phyloP scores from a whole-genome alignment of 177 flowering plant genomes.

The Vitis hybrid region DNA sequence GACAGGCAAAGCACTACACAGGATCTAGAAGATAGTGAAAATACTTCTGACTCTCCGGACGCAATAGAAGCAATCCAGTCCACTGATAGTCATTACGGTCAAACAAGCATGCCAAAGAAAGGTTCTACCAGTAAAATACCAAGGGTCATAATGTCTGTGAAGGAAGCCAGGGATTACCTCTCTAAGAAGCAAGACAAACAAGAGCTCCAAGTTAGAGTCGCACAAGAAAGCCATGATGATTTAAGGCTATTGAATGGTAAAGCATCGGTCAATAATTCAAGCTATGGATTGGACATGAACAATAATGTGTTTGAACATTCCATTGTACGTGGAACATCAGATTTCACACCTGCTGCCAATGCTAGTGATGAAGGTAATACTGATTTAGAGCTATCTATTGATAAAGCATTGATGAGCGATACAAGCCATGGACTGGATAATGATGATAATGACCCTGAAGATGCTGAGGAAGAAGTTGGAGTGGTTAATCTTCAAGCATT shows the following conservation, averaged over 20 bases:
- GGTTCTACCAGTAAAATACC: constrained; percentile 31
- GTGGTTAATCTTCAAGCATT: constrained; percentile 3
- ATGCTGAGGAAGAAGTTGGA: constrained; percentile 12
- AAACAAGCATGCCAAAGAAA: constrained; percentile 12
- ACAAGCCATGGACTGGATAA: no score
- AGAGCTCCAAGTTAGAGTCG: constrained; percentile 17
- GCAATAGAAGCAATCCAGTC: constrained; percentile 18
- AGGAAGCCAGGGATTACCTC: constrained; percentile 81
- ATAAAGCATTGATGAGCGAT: no score
- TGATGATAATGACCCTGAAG: constrained; percentile 10
- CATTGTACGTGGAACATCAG: constrained; percentile 14
- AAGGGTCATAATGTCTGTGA: constrained; percentile 62
- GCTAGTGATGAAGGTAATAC: constrained; percentile 14
- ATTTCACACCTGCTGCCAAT: constrained; percentile 15
- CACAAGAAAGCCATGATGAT: constrained; percentile 11
- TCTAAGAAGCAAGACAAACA: constrained; percentile 33
- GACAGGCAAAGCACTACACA: neutral
- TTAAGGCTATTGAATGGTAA: constrained; percentile 10
- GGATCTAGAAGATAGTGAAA: constrained; percentile 11
- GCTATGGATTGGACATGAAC: constrained; percentile 7
- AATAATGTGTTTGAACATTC: constrained; percentile 11
- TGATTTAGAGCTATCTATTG: constrained; percentile 8
- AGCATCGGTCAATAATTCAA: constrained; percentile 6
- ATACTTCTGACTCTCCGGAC: constrained; percentile 2
- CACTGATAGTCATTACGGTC: constrained; percentile 12